Evolutionary conservation across 1,284 basidiomycete species (phyloP), one percentile per base, ranked within the genome.

Genomic region (Cryptococcus neoformans): DNA sequence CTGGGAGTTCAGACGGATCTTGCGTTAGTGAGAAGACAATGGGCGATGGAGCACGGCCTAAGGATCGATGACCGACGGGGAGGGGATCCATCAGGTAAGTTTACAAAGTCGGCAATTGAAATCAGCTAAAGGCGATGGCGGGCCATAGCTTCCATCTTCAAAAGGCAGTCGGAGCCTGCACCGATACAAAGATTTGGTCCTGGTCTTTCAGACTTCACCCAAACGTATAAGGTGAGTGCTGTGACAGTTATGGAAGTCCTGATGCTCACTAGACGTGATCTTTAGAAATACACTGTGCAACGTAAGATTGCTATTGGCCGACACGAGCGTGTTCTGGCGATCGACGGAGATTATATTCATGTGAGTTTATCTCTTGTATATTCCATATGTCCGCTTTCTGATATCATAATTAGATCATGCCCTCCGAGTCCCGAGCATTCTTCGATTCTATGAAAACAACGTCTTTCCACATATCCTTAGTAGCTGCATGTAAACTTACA

Each of bases 261-360:
- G 41, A 36, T 16, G 35, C n/a, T 56, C 17, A 42, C 17, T 16
- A 21, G 21, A 10, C 28, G 3, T 36, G 16, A 16, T 49, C 7
- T 47, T 16, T 34, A 94, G 88, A 89, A 90, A 83, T 99, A 88
- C 70, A 89, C 85, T 0, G 90, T 99, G n/a, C 90, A 89, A 68
- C 88, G 95, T 47, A 98, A 95, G 78, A 85, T 93, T 71, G 90
- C 92, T 2, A 94, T 97, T 44, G 87, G 92, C 2, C 85, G 92
- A 36, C 91, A 93, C 68, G 93, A 96, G 73, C 86, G 94, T 7
- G 86, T 87, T 1, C 83, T 99, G 1, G 94, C 94, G 10, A 90
- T 99, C 57, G 96, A 99, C 74, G 94, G 94, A 6, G 90, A 88
- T 62, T 98, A 97, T 72, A 85, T 97, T 40, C 92, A 95, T 74